Conservation (phyloP, 83 land plant species). For the Diphasiastrum complanatum region DNA sequence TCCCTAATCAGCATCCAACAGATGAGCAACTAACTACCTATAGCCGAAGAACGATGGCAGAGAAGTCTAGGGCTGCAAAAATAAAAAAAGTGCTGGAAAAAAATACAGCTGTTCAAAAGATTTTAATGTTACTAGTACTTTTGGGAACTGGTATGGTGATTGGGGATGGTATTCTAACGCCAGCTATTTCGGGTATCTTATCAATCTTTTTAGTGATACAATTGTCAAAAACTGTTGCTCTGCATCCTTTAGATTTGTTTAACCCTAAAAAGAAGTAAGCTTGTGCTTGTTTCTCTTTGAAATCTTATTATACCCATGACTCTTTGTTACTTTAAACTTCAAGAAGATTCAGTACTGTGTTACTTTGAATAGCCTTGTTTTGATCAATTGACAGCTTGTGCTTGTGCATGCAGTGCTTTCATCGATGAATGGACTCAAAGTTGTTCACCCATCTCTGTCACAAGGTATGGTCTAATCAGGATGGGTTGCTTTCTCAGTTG, state of each 20-base stretch:
- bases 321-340: background rate
- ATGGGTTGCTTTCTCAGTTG: no score
- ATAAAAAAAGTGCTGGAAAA: constrained; percentile 57
- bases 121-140: constrained; percentile 63
- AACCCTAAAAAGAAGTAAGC: background rate
- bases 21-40: constrained; percentile 81
- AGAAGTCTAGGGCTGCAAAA: constrained; percentile 45
- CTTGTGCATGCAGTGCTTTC: constrained; percentile 23
- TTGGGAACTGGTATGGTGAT: constrained; percentile 79
- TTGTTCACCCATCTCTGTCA: constrained; percentile 1
- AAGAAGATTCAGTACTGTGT: background rate
- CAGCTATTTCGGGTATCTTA: constrained; percentile 73
- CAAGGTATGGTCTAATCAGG: no score
- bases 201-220: background rate
- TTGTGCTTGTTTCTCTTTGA: background rate
- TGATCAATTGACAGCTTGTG: no score
- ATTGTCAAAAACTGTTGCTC: background rate
- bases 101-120: constrained; percentile 46
- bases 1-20: constrained; percentile 82
- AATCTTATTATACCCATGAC: background rate
- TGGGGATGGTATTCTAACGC: constrained; percentile 81
- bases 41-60: constrained; percentile 42
- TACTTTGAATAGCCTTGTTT: background rate
- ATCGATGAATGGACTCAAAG: constrained; percentile 21
- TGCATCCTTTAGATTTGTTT: background rate